Evolutionary conservation across 495 filamentous ascomycete species (phyloP).

Genomic region (Chaetomium tenue): DNA sequence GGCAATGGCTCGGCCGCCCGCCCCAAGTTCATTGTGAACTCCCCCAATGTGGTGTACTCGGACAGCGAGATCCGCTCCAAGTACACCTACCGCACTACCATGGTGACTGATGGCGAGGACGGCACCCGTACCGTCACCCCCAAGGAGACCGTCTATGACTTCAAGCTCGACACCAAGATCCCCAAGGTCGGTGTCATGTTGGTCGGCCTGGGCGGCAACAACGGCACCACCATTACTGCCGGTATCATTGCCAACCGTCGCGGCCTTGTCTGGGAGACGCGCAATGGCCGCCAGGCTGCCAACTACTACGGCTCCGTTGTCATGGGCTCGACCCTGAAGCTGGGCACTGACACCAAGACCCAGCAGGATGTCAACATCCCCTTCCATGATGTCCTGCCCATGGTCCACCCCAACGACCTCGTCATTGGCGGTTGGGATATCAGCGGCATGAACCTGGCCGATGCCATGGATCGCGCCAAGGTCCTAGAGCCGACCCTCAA

Average conservation of each 20-base stretch:
- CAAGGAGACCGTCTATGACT: slow-evolving; percentile 88
- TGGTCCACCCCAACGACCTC: slow-evolving; percentile 97
- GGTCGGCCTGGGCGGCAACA: slow-evolving; percentile 98
- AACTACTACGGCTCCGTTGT: slow-evolving; percentile 98
- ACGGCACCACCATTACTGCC: slow-evolving; percentile 94
- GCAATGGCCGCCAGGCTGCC: slow-evolving; percentile 75
- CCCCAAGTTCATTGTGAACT: slow-evolving; percentile 80
- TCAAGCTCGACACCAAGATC: slow-evolving; percentile 93
- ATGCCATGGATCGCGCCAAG: slow-evolving; percentile 92
- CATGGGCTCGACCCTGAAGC: slow-evolving; percentile 96
- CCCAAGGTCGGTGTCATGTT: slow-evolving; percentile 96
- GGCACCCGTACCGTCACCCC: slow-evolving; percentile 82
- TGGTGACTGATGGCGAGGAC: slow-evolving; percentile 65
- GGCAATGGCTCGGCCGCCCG: slow-evolving; percentile 38
- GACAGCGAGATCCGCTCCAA: slow-evolving; percentile 84
- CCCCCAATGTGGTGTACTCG: slow-evolving; percentile 89
- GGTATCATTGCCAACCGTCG: slow-evolving; percentile 95
- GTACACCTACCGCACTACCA: slow-evolving; percentile 95
- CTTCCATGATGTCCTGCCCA: slow-evolving; percentile 89
- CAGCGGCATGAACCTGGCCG: slow-evolving; percentile 79
- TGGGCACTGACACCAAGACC: slow-evolving; percentile 82
- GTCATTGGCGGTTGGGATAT: slow-evolving; percentile 98
- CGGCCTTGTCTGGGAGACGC: slow-evolving; percentile 84
- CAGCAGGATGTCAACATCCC: slow-evolving; percentile 92
- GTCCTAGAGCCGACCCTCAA: slow-evolving; percentile 94